phyloP scores from a whole-genome alignment of 2,329 filamentous ascomycete species.

The Cercospora beticola region DNA sequence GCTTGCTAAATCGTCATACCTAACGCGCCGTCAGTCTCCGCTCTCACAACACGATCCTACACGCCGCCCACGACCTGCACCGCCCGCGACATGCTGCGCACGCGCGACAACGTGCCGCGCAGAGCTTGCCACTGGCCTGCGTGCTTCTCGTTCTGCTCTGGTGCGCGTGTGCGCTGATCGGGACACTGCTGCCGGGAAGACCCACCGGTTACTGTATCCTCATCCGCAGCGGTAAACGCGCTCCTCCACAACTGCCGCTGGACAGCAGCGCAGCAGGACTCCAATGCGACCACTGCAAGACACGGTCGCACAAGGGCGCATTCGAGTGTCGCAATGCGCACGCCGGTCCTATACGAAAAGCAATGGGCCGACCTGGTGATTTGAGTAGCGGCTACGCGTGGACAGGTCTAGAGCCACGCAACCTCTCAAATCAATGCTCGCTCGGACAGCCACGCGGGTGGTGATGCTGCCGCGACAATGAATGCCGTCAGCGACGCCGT shows the following conservation, averaged over 20 bases:
- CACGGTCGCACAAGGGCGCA: background rate
- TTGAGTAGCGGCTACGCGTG: background rate
- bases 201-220: background rate
- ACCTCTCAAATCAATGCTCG: background rate
- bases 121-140: background rate
- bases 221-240: background rate
- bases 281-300: background rate
- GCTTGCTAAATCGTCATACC: constrained; percentile 10
- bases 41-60: background rate
- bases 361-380: background rate
- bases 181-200: background rate
- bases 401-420: background rate
- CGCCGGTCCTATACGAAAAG: background rate
- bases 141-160: background rate
- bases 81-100: background rate
- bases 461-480: background rate
- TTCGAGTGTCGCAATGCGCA: background rate
- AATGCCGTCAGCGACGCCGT: background rate
- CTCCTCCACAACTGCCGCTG: background rate
- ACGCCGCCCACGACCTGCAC: background rate
- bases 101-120: background rate
- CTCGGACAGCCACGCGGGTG: background rate
- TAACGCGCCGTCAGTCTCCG: constrained; percentile 6
- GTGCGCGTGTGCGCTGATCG: background rate
- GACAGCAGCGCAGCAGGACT: background rate